phyloP scores from a whole-genome alignment of 768 basidiomycete species.

The Lactarius hatsudake region DNA sequence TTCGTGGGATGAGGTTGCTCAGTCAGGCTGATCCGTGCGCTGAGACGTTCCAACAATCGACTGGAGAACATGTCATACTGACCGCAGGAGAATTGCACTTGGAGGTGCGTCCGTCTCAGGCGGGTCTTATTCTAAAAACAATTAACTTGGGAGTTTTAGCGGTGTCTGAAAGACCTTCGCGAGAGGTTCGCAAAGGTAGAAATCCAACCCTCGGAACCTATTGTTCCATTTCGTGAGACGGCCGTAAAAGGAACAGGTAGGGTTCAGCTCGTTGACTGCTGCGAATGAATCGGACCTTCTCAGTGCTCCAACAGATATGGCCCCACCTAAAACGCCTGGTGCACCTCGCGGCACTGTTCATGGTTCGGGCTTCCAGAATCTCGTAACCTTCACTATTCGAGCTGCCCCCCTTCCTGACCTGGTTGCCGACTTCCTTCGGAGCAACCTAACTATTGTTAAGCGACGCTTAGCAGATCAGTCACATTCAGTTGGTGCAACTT shows the following conservation, averaged over 20 bases:
- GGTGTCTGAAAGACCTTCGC: slow-evolving; percentile 93
- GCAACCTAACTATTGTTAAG: slow-evolving; percentile 64
- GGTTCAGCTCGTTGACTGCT: slow-evolving; percentile 15
- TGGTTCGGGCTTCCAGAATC: slow-evolving; percentile 61
- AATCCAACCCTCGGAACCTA: slow-evolving; percentile 91
- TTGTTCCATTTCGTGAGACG: slow-evolving; percentile 97
- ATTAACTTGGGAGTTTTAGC: slow-evolving; percentile 42
- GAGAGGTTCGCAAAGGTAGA: slow-evolving; percentile 93
- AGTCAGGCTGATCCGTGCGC: slow-evolving; percentile 97
- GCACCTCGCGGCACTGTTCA: slow-evolving; percentile 75
- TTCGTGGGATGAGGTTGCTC: slow-evolving; percentile 82
- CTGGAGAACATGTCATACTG: slow-evolving; percentile 95
- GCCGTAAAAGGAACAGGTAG: slow-evolving; percentile 75
- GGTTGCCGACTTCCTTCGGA: slow-evolving; percentile 73
- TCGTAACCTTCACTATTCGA: slow-evolving; percentile 82
- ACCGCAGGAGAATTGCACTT: slow-evolving; percentile 95
- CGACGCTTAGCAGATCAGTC: slow-evolving; percentile 48
- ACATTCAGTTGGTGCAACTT: slow-evolving; percentile 36
- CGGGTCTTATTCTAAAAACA: neutral
- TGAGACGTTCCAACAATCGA: slow-evolving; percentile 95
- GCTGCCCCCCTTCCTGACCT: slow-evolving; percentile 71
- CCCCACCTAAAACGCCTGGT: slow-evolving; percentile 69
- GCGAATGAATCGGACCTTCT: neutral
- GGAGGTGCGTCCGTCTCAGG: slow-evolving; percentile 54
- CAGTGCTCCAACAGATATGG: slow-evolving; percentile 64